Conservation (phyloP, 1,284 basidiomycete species). For the Pseudozyma tsukubaensis region DNA sequence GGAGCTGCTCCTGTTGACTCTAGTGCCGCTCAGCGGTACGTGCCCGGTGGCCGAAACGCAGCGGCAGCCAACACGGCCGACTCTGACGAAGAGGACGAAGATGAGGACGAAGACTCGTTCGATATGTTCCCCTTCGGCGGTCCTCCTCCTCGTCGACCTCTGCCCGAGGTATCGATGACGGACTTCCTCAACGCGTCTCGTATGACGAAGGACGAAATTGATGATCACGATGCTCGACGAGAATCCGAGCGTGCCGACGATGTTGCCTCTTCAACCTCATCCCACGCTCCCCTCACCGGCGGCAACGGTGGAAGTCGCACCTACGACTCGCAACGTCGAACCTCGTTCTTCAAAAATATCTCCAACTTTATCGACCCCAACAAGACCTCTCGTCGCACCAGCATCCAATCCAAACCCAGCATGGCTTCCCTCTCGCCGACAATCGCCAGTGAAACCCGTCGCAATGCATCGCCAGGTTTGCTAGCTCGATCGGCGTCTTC, state of each 20-base stretch:
- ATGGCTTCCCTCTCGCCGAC: constrained; percentile 1
- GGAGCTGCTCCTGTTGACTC: background rate
- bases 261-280: constrained; percentile 10
- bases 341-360: constrained; percentile 18
- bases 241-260: constrained; percentile 9
- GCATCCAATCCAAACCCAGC: constrained; percentile 10
- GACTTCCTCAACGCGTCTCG: constrained; percentile 48
- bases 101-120: constrained; percentile 26
- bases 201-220: constrained; percentile 40
- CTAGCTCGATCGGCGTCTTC: background rate
- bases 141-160: background rate
- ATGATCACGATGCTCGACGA: constrained; percentile 27
- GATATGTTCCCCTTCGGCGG: constrained; percentile 19
- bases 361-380: constrained; percentile 21
- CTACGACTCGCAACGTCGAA: constrained; percentile 1
- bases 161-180: constrained; percentile 33
- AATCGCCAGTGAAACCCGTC: background rate
- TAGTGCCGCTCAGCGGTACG: constrained; percentile 18
- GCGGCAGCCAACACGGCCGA: background rate
- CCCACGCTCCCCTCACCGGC: constrained; percentile 9
- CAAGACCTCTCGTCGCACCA: background rate
- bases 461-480: background rate
- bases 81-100: constrained; percentile 15
- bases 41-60: constrained; percentile 2
- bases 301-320: background rate